These are phyloP conservation scores for Aspergillus candidus DNA, from an alignment of 2,329 filamentous ascomycete species.

Conservation along the genomic window DNA sequence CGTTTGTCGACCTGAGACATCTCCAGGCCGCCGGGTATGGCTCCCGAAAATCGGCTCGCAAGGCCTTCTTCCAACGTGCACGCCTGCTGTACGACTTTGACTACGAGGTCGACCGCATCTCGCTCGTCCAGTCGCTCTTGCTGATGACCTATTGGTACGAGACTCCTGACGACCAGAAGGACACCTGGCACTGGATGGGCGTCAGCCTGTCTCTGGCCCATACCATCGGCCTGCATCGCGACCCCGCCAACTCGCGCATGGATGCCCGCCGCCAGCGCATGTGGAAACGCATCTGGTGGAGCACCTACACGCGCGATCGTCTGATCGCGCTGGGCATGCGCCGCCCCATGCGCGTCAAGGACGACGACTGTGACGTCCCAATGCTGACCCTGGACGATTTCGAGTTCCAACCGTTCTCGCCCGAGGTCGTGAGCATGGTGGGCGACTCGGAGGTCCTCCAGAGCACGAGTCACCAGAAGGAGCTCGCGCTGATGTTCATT, in stretches of 20 bases:
- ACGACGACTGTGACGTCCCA: slow-evolving; percentile 87
- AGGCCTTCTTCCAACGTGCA: slow-evolving; percentile 81
- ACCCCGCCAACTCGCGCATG: slow-evolving; percentile 73
- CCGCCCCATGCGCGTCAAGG: slow-evolving; percentile 83
- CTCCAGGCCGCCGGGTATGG: slow-evolving; percentile 71
- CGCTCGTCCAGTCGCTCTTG: slow-evolving; percentile 79
- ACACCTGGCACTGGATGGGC: slow-evolving; percentile 99
- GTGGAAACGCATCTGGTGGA: slow-evolving; percentile 98
- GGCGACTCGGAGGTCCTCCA: slow-evolving; percentile 64
- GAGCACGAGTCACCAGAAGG: slow-evolving; percentile 65
- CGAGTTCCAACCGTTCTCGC: slow-evolving; percentile 63
- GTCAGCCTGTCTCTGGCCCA: slow-evolving; percentile 88
- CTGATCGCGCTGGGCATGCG: slow-evolving; percentile 91
- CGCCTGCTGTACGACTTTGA: slow-evolving; percentile 93
- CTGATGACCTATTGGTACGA: slow-evolving; percentile 98
- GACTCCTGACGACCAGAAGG: slow-evolving; percentile 92
- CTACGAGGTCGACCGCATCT: slow-evolving; percentile 83
- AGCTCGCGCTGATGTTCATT: slow-evolving; percentile 83
- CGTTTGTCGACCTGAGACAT: slow-evolving; percentile 76
- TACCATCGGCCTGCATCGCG: slow-evolving; percentile 86
- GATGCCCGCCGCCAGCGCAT: slow-evolving; percentile 66
- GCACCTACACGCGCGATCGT: slow-evolving; percentile 89
- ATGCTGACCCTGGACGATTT: slow-evolving; percentile 84
- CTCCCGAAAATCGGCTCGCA: slow-evolving; percentile 73
- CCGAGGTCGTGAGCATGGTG: slow-evolving; percentile 62